These are phyloP conservation scores for Baorangia bicolor DNA, from an alignment of 768 basidiomycete species.

Conservation along the genomic window DNA sequence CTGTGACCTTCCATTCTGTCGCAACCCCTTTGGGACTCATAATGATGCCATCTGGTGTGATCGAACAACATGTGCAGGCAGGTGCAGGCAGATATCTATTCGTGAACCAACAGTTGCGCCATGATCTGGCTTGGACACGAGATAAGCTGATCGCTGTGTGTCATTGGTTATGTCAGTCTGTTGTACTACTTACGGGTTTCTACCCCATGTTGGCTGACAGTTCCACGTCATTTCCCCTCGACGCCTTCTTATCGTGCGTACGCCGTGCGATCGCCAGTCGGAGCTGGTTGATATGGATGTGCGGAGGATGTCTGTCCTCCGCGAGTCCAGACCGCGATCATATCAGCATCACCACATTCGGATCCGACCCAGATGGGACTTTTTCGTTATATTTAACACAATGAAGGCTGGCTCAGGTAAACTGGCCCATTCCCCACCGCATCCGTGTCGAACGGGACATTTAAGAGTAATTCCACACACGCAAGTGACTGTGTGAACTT, in stretches of 20 bases:
- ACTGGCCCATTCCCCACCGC: conserved; percentile 5
- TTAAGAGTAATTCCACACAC: conserved; percentile 13
- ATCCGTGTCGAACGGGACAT: conserved; percentile 24
- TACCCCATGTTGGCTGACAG: conserved; percentile 13
- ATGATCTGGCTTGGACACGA: conserved; percentile 10
- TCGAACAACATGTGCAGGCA: conserved; percentile 14
- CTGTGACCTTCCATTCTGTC: conserved; percentile 26
- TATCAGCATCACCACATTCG: conserved; percentile 12
- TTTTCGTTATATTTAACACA: conserved; percentile 10
- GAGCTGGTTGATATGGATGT: conserved; percentile 17
- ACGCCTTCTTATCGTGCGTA: conserved; percentile 14
- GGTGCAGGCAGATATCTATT: conserved; percentile 15
- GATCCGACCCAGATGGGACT: conserved; percentile 18
- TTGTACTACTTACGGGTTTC: neutral
- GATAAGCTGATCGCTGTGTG: conserved; percentile 15
- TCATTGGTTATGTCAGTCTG: conserved; percentile 10
- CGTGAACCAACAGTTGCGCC: conserved; percentile 15
- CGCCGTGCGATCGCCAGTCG: conserved; percentile 9
- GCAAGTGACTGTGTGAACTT: conserved; percentile 21
- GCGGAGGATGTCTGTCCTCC: conserved; percentile 1
- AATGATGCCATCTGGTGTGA: conserved; percentile 24
- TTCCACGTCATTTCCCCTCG: conserved; percentile 21
- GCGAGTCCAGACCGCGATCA: conserved; percentile 8
- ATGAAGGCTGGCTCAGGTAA: conserved; percentile 10
- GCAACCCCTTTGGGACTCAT: conserved; percentile 15